Evolutionary conservation across 768 basidiomycete genomes (phyloP).

Genomic region (Mycena floridula): DNA sequence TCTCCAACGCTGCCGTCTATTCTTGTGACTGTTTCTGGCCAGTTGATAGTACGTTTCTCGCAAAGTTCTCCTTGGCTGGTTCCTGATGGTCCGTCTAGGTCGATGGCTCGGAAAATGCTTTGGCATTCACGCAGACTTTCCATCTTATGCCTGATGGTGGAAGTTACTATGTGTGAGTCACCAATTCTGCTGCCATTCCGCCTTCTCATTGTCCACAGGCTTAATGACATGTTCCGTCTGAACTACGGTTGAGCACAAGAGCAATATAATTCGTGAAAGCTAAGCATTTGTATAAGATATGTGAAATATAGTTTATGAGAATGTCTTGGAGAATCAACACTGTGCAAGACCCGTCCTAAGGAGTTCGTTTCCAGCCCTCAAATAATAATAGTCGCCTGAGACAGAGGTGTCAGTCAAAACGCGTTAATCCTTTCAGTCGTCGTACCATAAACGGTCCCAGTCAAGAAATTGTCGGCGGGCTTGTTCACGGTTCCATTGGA

Average conservation of each 20-base stretch:
- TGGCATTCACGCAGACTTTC: constrained; percentile 92
- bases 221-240: constrained; percentile 90
- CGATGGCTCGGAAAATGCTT: constrained; percentile 72
- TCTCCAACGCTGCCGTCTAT: constrained; percentile 45
- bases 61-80: neutral
- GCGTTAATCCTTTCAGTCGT: neutral
- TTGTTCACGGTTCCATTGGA: constrained; percentile 62
- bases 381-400: constrained; percentile 41
- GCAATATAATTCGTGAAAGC: no score
- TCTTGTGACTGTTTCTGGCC: constrained; percentile 86
- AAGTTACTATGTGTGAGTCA: constrained; percentile 80
- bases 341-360: constrained; percentile 24
- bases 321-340: no score
- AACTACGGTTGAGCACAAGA: constrained; percentile 57
- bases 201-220: neutral
- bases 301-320: no score
- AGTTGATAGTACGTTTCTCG: constrained; percentile 63
- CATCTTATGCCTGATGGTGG: constrained; percentile 73
- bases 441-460: constrained; percentile 55
- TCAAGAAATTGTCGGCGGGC: constrained; percentile 48
- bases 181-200: neutral
- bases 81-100: constrained; percentile 40
- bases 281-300: no score
- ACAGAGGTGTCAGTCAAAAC: no score
- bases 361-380: constrained; percentile 33